Evolutionary conservation across 2,329 filamentous ascomycete species (phyloP).

Genomic region (Aspergillus unguis): DNA sequence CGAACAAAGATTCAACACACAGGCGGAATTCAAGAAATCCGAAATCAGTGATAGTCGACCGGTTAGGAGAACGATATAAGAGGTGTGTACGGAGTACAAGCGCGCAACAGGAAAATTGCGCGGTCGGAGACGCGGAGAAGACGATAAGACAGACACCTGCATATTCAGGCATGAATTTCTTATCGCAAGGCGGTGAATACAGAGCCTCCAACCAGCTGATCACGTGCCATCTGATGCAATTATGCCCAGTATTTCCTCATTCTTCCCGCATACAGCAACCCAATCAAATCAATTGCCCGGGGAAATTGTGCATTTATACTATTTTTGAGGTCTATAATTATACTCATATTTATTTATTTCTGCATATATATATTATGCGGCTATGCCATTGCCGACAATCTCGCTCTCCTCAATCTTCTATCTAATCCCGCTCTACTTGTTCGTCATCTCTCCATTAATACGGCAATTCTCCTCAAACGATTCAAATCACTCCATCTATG

Average conservation of each 20-base stretch:
- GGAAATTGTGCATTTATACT: no score
- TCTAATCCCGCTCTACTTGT: slow-evolving; percentile 36
- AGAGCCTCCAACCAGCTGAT: not conserved
- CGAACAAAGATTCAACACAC: not conserved
- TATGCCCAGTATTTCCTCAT: no score
- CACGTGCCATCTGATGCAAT: not conserved
- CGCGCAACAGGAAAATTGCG: slow-evolving; percentile 10
- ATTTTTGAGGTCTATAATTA: no score
- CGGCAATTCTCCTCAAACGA: slow-evolving; percentile 26
- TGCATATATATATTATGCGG: not conserved
- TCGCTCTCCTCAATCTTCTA: slow-evolving; percentile 29
- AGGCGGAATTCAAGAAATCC: not conserved
- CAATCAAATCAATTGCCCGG: no score
- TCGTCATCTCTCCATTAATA: slow-evolving; percentile 33
- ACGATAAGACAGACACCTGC: slow-evolving; percentile 6
- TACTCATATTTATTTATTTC: no score
- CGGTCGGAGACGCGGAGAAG: slow-evolving; percentile 15
- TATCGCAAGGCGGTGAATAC: slow-evolving; percentile 4
- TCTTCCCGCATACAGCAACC: no score
- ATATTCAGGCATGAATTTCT: not conserved
- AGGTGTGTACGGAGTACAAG: not conserved
- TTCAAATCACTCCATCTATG: slow-evolving; percentile 7
- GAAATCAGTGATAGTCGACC: not conserved
- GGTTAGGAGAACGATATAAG: not conserved
- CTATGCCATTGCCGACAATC: not conserved